Evolutionary conservation across 495 filamentous ascomycete species (phyloP).

Genomic region (Lindgomyces ingoldianus): DNA sequence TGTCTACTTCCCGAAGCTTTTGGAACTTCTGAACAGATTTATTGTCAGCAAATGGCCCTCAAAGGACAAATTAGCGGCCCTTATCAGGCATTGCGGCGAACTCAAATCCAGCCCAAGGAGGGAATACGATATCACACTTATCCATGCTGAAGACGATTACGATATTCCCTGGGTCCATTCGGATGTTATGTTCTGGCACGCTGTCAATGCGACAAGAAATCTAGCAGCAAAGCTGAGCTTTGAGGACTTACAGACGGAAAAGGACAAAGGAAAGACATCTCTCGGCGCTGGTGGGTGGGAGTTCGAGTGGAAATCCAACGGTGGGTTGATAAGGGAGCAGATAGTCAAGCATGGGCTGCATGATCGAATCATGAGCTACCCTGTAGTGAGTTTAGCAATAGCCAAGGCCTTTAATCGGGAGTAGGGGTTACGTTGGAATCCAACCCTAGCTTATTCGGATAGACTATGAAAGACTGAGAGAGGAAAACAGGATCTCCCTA

Average conservation of each 20-base stretch:
- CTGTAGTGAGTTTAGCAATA: slow-evolving; percentile 50
- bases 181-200: slow-evolving; percentile 49
- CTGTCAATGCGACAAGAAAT: slow-evolving; percentile 46
- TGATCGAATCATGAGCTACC: slow-evolving; percentile 56
- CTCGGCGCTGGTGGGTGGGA: slow-evolving; percentile 52
- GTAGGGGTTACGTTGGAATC: too few species aligned
- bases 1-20: slow-evolving; percentile 44
- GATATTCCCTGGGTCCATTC: slow-evolving; percentile 48
- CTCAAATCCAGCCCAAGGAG: slow-evolving; percentile 1
- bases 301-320: slow-evolving; percentile 50
- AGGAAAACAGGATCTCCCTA: too few species aligned
- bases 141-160: slow-evolving; percentile 41
- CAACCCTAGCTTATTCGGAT: too few species aligned
- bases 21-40: slow-evolving; percentile 34
- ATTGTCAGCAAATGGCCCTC: slow-evolving; percentile 39
- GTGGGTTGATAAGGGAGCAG: slow-evolving; percentile 53
- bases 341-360: slow-evolving; percentile 56
- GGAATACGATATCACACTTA: slow-evolving; percentile 23
- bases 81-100: slow-evolving; percentile 29
- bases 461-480: too few species aligned
- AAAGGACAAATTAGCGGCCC: slow-evolving; percentile 31
- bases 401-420: slow-evolving; percentile 23
- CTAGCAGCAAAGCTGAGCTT: slow-evolving; percentile 38
- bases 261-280: slow-evolving; percentile 41
- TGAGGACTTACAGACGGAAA: slow-evolving; percentile 46